Evolutionary conservation across 495 filamentous ascomycete species (phyloP).

Genomic region (Eremomyces bilateralis): DNA sequence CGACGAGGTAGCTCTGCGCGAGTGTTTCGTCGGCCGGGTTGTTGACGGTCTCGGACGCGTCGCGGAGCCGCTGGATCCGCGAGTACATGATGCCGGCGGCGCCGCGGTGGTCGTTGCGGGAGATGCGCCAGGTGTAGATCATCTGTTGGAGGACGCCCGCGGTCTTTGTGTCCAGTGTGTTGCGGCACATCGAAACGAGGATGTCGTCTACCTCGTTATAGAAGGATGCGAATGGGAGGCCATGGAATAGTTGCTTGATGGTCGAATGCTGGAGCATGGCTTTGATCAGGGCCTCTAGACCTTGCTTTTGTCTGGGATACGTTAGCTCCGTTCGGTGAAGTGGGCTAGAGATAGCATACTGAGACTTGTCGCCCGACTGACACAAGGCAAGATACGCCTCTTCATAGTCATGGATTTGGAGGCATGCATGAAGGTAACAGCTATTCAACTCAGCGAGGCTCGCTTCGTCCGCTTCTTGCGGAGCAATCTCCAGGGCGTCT

Average conservation of each 20-base stretch:
- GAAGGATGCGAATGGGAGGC: constrained; percentile 56
- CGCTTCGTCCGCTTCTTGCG: constrained; percentile 3
- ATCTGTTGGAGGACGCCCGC: too few relatives aligned
- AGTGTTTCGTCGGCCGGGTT: constrained; percentile 29
- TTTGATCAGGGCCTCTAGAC: constrained; percentile 42
- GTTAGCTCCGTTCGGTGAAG: background rate
- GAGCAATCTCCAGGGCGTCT: constrained; percentile 18
- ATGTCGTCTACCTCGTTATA: constrained; percentile 57
- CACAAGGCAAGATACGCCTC: constrained; percentile 62
- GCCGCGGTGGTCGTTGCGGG: constrained; percentile 66
- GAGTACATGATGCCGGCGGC: constrained; percentile 59
- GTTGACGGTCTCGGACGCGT: constrained; percentile 28
- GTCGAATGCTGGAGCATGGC: constrained; percentile 42
- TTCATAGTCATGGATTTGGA: constrained; percentile 56
- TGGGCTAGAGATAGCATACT: constrained; percentile 18
- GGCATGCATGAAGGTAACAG: constrained; percentile 44
- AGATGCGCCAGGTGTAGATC: constrained; percentile 73
- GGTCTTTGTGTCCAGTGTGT: too few relatives aligned
- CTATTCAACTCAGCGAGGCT: constrained; percentile 4
- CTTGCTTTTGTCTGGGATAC: constrained; percentile 29
- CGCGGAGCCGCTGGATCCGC: constrained; percentile 29
- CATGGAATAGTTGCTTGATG: constrained; percentile 35
- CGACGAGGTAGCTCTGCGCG: constrained; percentile 44
- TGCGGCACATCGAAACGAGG: constrained; percentile 39
- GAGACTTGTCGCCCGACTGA: constrained; percentile 41